Evolutionary conservation across 768 basidiomycete species (phyloP), one percentile per base, ranked within the genome.

Genomic region (Ramaria sp.): DNA sequence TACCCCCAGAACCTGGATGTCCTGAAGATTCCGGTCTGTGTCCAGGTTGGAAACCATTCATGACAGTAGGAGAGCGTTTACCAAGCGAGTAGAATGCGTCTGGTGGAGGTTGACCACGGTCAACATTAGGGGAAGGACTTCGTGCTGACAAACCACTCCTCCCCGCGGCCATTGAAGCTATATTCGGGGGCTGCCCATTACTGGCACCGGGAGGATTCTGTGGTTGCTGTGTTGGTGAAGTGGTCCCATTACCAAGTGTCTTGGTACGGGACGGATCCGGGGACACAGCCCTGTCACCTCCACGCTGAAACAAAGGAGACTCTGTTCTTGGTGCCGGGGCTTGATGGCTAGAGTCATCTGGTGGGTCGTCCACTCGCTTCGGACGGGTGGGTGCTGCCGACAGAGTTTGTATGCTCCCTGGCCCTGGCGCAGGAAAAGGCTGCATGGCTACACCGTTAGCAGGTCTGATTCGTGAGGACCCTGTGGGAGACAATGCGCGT

Each of bases 401-500:
- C 7, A 6, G 32, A n/a, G 9, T 18, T 15, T 3, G 15, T 16
- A 27, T n/a, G n/a, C n/a, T n/a, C n/a, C n/a, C 15, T 5, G 36
- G 18, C 10, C 15, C 30, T 15, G 38, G 51, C 6, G 34, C 34
- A 16, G 53, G 43, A 16, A 45, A 44, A n/a, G 81, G 78, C 27
- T 81, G 78, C 51, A 73, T 59, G 13, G 81, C 77, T 16, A 67
- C 65, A 62, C 78, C 55, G 52, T 56, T 38, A 25, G 34, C 22
- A 25, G 50, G 49, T 25, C 37, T 20, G 24, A 49, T 22, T 15
- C 55, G 55, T 7, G 48, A n/a, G n/a, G n/a, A 49, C 9, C 39
- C 66, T n/a, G 67, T 68, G 3, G 89, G 85, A 1, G 89, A 90
- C 70, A 78, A 76, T 2, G 87, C 73, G 32, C 86, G 82, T 22